Conservation (phyloP, 1,284 basidiomycete species). For the Pterulicium gracile region DNA sequence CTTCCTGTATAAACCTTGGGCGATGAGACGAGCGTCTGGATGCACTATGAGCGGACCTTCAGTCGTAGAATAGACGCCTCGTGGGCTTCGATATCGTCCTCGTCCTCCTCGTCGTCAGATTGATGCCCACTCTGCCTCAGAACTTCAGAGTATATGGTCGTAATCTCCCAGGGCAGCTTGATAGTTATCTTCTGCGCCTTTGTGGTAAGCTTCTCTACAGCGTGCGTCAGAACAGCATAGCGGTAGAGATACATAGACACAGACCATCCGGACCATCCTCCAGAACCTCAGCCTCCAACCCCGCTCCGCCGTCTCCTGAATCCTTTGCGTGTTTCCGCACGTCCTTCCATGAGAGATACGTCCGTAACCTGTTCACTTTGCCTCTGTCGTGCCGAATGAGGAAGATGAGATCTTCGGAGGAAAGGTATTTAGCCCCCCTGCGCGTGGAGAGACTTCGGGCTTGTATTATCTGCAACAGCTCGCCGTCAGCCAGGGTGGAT, state of each 20-base stretch:
- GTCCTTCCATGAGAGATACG: slow-evolving; percentile 98
- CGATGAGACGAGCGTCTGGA: not conserved
- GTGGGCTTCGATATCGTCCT: slow-evolving; percentile 93
- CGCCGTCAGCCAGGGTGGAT: not conserved
- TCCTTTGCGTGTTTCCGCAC: slow-evolving; percentile 95
- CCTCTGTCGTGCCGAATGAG: slow-evolving; percentile 91
- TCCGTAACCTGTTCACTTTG: slow-evolving; percentile 88
- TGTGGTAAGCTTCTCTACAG: slow-evolving; percentile 63
- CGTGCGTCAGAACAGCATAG: slow-evolving; percentile 3
- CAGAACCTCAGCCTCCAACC: slow-evolving; percentile 68
- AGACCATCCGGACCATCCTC: slow-evolving; percentile 71
- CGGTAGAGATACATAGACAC: slow-evolving; percentile 11
- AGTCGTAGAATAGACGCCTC: slow-evolving; percentile 85
- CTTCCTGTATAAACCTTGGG: slow-evolving; percentile 45
- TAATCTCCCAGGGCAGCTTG: slow-evolving; percentile 94
- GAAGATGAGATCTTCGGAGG: slow-evolving; percentile 93
- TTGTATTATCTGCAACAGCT: slow-evolving; percentile 66
- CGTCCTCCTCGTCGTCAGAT: slow-evolving; percentile 89
- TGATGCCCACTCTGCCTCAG: slow-evolving; percentile 61
- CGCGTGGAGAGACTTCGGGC: slow-evolving; percentile 77
- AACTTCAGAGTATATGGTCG: slow-evolving; percentile 84
- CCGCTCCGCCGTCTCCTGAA: slow-evolving; percentile 66
- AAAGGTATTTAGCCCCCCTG: slow-evolving; percentile 76
- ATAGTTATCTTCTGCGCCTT: slow-evolving; percentile 92
- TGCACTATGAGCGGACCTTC: slow-evolving; percentile 37